These are phyloP conservation scores for Fusarium hainanense DNA, from an alignment of 2,329 filamentous ascomycete genomes.

Conservation along the genomic window DNA sequence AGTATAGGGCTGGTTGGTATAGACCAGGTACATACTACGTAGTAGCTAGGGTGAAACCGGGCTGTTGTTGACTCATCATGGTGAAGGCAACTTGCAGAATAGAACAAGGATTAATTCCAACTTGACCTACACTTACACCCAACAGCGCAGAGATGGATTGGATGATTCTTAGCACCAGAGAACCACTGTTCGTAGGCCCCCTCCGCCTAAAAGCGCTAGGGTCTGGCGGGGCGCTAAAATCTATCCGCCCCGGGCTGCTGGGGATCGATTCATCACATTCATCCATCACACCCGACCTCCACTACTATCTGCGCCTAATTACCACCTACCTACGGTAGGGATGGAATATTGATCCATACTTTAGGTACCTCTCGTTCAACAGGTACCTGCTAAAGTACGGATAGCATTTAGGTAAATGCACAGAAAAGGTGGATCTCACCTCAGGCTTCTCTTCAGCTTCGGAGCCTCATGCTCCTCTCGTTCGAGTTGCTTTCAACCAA, in stretches of 20 bases:
- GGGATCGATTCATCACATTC: constrained; percentile 16
- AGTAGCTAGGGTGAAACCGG: constrained; percentile 27
- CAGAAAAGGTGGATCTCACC: background rate
- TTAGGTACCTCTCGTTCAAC: background rate
- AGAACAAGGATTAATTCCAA: constrained; percentile 9
- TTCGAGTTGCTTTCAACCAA: background rate
- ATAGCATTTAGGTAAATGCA: background rate
- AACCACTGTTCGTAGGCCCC: background rate
- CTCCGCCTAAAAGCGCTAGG: background rate
- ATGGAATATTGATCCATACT: background rate
- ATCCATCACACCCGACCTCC: background rate
- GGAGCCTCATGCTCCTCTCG: background rate
- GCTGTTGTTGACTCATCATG: background rate
- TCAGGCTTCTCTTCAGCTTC: constrained; percentile 2
- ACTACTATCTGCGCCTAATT: background rate
- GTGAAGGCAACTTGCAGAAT: constrained; percentile 11
- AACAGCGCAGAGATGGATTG: background rate
- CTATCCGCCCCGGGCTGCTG: constrained; percentile 10
- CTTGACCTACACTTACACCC: background rate
- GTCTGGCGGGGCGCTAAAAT: constrained; percentile 21
- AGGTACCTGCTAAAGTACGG: background rate
- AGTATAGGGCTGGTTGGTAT: background rate
- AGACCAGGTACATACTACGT: constrained; percentile 4
- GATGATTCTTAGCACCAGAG: background rate
- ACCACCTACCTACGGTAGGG: background rate